phyloP scores from a whole-genome alignment of 2,329 filamentous ascomycete species.

The Neopestalotiopsis sp. region DNA sequence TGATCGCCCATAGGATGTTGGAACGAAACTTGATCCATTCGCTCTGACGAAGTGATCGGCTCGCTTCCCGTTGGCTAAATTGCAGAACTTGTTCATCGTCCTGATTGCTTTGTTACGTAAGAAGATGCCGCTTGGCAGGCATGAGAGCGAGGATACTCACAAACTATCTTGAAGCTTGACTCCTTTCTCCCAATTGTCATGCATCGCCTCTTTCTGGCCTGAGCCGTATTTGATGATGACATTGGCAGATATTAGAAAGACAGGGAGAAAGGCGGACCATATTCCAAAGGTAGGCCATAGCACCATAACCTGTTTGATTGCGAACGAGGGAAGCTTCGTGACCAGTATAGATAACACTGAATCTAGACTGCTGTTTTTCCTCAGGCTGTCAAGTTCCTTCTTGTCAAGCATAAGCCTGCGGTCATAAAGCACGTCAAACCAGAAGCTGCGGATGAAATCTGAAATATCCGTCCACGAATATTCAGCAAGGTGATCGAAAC shows the following conservation, averaged over 20 bases:
- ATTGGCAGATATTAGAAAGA: not conserved
- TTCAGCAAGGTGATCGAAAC: not conserved
- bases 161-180: not conserved
- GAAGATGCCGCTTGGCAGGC: not conserved
- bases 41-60: not conserved
- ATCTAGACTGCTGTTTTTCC: not conserved
- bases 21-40: not conserved
- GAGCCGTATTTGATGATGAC: not conserved
- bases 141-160: not conserved
- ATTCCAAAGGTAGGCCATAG: not conserved
- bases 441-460: not conserved
- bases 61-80: not conserved
- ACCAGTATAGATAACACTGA: not conserved
- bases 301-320: not conserved
- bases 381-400: not conserved
- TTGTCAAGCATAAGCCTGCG: not conserved
- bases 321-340: not conserved
- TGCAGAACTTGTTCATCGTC: not conserved
- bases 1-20: not conserved
- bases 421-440: not conserved
- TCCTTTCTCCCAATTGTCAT: not conserved
- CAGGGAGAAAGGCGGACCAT: not conserved
- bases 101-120: not conserved
- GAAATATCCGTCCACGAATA: not conserved
- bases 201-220: not conserved